A percentile compares a stretch with the other conserved stretches of the same genome.
phyloP scores from a whole-genome alignment of 257 asterid species.

The Hygrophila difformis region DNA sequence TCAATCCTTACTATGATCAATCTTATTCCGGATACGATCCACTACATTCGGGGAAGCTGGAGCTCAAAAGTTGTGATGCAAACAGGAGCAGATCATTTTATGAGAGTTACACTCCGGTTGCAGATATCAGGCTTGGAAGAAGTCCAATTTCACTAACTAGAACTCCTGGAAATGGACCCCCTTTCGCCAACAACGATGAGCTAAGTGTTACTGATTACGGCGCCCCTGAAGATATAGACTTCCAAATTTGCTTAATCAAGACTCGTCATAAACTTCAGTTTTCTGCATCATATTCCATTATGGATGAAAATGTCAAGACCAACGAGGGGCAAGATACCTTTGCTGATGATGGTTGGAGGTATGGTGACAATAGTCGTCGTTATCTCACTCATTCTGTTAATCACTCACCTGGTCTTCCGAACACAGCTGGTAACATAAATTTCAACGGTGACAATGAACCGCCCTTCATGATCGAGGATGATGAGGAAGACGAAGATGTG shows the following conservation, averaged over 20 bases:
- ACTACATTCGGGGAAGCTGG: slow-evolving; percentile 39
- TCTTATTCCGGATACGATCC: slow-evolving; percentile 30
- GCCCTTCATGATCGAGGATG: slow-evolving; percentile 21
- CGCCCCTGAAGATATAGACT: slow-evolving; percentile 1
- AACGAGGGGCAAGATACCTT: no score
- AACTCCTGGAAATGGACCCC: slow-evolving; percentile 16
- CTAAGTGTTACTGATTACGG: background rate
- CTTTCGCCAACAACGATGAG: background rate
- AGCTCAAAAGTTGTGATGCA: slow-evolving; percentile 49
- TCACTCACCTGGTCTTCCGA: background rate
- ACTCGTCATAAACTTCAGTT: background rate
- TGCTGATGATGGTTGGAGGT: background rate
- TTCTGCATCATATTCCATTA: no score
- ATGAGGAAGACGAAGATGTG: slow-evolving; percentile 36
- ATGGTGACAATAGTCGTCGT: background rate
- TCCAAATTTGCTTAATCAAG: background rate
- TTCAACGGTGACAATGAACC: background rate
- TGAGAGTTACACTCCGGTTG: slow-evolving; percentile 18
- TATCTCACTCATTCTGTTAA: background rate
- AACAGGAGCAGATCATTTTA: slow-evolving; percentile 17
- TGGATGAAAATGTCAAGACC: no score
- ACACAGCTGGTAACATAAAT: background rate
- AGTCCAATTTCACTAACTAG: slow-evolving; percentile 17
- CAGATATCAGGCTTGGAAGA: slow-evolving; percentile 9
- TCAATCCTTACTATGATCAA: slow-evolving; percentile 22